Conservation (phyloP, 495 filamentous ascomycete species). For the Xylaria flabelliformis region DNA sequence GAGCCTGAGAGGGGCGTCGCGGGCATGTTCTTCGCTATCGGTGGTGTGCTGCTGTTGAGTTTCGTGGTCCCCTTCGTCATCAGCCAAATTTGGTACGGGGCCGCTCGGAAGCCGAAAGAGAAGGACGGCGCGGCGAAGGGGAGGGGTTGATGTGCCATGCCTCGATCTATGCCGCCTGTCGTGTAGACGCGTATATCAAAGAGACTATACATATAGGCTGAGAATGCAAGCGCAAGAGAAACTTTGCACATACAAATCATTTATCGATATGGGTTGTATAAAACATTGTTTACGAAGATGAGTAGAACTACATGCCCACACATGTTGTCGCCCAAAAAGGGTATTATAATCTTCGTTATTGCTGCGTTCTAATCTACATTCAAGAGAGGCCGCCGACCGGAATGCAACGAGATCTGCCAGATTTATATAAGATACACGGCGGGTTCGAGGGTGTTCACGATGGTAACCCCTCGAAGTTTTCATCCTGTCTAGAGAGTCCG, state of each 20-base stretch:
- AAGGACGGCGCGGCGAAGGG: not conserved
- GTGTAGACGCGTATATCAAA: not conserved
- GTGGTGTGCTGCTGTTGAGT: constrained; percentile 47
- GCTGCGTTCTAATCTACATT: constrained; percentile 43
- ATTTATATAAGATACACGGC: constrained; percentile 37
- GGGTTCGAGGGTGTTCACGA: constrained; percentile 34
- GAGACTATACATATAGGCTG: not conserved
- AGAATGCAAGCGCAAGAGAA: not conserved
- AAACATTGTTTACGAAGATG: not conserved
- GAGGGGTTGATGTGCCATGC: not conserved
- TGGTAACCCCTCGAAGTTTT: constrained; percentile 20
- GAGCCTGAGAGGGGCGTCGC: constrained; percentile 36
- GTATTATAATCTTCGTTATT: constrained; percentile 18
- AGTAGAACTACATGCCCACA: not conserved
- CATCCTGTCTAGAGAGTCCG: constrained; percentile 35
- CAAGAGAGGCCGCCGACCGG: constrained; percentile 37
- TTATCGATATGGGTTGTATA: not conserved
- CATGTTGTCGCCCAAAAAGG: not conserved
- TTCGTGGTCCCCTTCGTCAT: constrained; percentile 42
- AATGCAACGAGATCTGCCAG: constrained; percentile 34
- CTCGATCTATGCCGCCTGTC: not conserved
- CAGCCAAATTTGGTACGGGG: constrained; percentile 24
- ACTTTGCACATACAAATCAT: not conserved
- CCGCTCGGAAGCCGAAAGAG: constrained; percentile 1
- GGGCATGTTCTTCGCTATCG: constrained; percentile 50